A percentile compares a stretch with the other conserved stretches of the same genome.
phyloP scores from a whole-genome alignment of 2,329 filamentous ascomycete genomes.

The Fusarium brachygibbosum region DNA sequence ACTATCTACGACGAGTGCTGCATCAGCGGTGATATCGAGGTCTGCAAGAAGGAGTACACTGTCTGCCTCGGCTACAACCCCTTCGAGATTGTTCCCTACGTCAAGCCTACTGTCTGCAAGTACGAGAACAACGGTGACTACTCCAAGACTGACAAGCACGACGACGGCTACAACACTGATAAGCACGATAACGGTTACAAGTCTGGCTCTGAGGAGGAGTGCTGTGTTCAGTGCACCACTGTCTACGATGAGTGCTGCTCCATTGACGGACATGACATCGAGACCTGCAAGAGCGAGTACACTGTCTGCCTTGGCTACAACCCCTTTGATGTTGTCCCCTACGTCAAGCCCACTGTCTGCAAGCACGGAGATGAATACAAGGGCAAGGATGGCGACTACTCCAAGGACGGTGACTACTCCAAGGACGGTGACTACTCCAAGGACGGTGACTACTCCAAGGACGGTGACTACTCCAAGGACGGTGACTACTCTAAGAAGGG shows the following conservation, averaged over 20 bases:
- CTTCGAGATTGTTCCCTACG: slow-evolving; percentile 13
- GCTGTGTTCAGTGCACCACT: slow-evolving; percentile 33
- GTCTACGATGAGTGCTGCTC: slow-evolving; percentile 35
- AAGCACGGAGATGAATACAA: slow-evolving; percentile 24
- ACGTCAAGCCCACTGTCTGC: slow-evolving; percentile 37
- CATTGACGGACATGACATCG: slow-evolving; percentile 19
- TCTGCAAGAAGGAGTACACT: slow-evolving; percentile 28
- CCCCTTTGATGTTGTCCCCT: slow-evolving; percentile 24
- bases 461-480: background rate
- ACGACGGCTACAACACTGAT: background rate
- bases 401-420: background rate
- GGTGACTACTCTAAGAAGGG: background rate
- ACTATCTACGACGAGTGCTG: slow-evolving; percentile 36
- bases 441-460: background rate
- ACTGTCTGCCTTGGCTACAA: slow-evolving; percentile 31
- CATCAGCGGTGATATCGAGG: slow-evolving; percentile 2
- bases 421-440: background rate
- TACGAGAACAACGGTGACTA: background rate
- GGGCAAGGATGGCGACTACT: background rate
- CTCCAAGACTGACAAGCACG: background rate
- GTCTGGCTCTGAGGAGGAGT: slow-evolving; percentile 28
- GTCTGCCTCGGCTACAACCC: slow-evolving; percentile 35
- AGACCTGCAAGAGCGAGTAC: slow-evolving; percentile 32
- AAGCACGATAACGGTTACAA: background rate
- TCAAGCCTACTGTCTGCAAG: slow-evolving; percentile 33